Base-by-base conservation (phyloP, 495 filamentous ascomycete genomes). In the Talaromyces ruber region DNA sequence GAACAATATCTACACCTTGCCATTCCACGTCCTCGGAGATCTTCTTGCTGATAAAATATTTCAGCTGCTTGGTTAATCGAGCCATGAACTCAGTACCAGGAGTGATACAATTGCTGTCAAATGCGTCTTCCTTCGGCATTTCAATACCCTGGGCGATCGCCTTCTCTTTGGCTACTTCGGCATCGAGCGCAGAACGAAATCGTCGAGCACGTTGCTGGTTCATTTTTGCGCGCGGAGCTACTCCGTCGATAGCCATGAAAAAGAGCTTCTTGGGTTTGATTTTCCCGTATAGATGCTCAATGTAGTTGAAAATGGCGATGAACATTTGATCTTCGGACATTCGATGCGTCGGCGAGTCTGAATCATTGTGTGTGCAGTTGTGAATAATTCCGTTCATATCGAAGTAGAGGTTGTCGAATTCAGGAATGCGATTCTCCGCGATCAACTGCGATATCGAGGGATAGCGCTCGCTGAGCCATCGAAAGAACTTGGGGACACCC, bases 301-400 rank as follows among this genome's bases (percentile, higher is more conserved):
- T 98, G 71, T 99, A 99, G 76, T 98, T 98, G 83, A 99, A 99
- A 63, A 99, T 99, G 24, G 90, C 89, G 64, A 98, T 97, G 73
- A 98, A 98, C 93, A 97, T 97, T 73, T 96, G 88, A 71, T 98
- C 95, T 71, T 99, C 95, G 53, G 87, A 91, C 81, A 99, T 88
- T 56, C 93, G 92, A 69, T 93, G 93, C 0, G 89, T 93, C 3
- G 93, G 85, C 63, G 92, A 92, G 66, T 91, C 90, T 9, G 89
- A 88, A 69, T 99, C 94, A 61, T 90, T 97, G 78, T 99, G 95
- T 60, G 95, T 98, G 72, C 95, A 99, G 72, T 99, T 99, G 72
- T 99, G 95, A 67, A 99, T 98, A 72, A 99, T 99, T 63, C 94
- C 95, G 73, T 99, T 98, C 95, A 98, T 97, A 68, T 98, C 94